Base-by-base conservation (phyloP, 2,329 filamentous ascomycete genomes). In the Fusarium agapanthi region DNA sequence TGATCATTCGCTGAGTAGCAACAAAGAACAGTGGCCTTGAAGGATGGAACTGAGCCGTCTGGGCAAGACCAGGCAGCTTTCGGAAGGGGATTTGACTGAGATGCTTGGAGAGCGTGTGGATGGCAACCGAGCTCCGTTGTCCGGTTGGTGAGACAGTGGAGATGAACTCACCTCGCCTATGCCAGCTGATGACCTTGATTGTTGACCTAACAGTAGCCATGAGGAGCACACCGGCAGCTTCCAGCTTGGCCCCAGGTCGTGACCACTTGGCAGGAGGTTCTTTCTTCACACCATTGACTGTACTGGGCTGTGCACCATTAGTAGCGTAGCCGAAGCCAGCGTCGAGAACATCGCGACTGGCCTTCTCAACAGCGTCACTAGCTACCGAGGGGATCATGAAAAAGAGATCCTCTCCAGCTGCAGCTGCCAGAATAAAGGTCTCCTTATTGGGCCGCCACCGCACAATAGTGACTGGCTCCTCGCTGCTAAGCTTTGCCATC, bases 31-130 rank as follows among this genome's bases (percentile, higher is more conserved):
- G 90, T 0, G 96, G 95, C 75, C 95, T 92, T 44, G 92, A 93
- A 5, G 96, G 96, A 82, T 99, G 97, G 88, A 99, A 99, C 75
- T 95, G 94, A 9, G 95, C 95, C 3, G 93, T 92, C 83, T 98
- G 95, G 4, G 95, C 88, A 62, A 93, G 87, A 53, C 92, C 94
- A 53, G 94, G 91, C 35, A 89, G 82, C 61, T 87, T 88, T 68
- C 94, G 92, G 90, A 99, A 98, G 32, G 96, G 97, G 73, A 96
- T 91, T 82, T 99, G 96, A 6, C 95, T 98, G 50, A 95, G 88
- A 83, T 99, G 96, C 82, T 97, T 97, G 64, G 93, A 96, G 69
- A 99, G 86, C 0, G 95, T 98, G 84, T 99, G 96, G 70, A 99
- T 97, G 60, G 94, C 92, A 59, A 99, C 94, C 9, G 96, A 94